Conservation (phyloP, 225 moss, liverwort and hornwort species). For the Physcomitrium patens region DNA sequence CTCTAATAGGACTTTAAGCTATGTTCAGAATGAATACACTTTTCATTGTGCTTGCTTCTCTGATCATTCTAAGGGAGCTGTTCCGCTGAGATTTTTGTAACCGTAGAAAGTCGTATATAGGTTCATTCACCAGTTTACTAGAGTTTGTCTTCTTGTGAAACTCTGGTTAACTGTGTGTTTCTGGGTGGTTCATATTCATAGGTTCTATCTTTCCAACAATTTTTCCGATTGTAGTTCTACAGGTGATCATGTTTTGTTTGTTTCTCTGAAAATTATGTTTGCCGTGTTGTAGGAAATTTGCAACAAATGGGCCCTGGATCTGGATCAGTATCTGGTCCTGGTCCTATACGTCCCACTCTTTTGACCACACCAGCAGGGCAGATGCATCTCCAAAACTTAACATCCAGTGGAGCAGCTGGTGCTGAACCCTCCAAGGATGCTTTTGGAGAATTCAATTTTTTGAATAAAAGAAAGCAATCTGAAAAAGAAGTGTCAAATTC, state of each 20-base stretch:
- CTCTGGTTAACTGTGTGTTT: conserved; percentile 17
- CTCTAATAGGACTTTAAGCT: too few relatives aligned
- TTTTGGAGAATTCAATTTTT: conserved; percentile 57
- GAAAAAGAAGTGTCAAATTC: conserved; percentile 46
- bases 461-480: conserved; percentile 43
- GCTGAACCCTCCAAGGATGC: conserved; percentile 44
- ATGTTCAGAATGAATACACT: neutral
- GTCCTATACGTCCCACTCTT: conserved; percentile 53
- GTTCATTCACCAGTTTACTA: neutral
- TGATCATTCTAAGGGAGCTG: conserved; percentile 19
- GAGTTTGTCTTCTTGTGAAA: conserved; percentile 5
- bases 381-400: conserved; percentile 57
- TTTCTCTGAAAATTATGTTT: conserved; percentile 11
- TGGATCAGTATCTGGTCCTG: conserved; percentile 11
- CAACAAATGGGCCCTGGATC: conserved; percentile 40
- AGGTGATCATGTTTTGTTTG: neutral
- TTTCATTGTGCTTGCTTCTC: conserved; percentile 8
- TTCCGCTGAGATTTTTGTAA: conserved; percentile 3
- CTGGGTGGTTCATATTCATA: neutral
- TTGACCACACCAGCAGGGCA: conserved; percentile 61
- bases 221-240: too few relatives aligned
- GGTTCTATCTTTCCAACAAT: too few relatives aligned
- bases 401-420: conserved; percentile 42
- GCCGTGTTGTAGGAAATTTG: conserved; percentile 42
- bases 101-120: neutral